A percentile compares a stretch with the other conserved stretches of the same genome.
Evolutionary conservation across 2,329 filamentous ascomycete species (phyloP).

Genomic region (Pestalotiopsis sp.): DNA sequence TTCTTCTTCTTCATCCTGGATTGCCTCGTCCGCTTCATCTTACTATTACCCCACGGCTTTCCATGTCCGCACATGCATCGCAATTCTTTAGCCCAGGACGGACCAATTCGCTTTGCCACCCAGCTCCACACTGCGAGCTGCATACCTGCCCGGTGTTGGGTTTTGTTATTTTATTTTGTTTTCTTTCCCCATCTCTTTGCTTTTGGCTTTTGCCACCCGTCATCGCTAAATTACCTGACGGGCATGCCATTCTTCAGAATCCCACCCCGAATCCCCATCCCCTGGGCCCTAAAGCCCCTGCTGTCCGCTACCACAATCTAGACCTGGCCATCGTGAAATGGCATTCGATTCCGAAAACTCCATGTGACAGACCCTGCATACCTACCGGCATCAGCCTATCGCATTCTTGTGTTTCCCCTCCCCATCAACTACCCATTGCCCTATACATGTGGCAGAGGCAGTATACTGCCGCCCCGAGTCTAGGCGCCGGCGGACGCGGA

Average conservation of each 20-base stretch:
- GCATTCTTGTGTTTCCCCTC: not conserved
- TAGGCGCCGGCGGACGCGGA: not conserved
- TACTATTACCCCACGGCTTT: not conserved
- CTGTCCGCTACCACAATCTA: not conserved
- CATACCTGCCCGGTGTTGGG: not conserved
- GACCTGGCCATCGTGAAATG: conserved; percentile 3
- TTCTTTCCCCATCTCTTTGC: not conserved
- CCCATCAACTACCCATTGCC: not conserved
- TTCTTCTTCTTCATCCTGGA: no score
- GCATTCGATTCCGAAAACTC: not conserved
- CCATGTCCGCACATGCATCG: not conserved
- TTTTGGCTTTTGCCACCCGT: not conserved
- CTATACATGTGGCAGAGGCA: not conserved
- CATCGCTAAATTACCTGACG: not conserved
- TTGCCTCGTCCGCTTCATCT: no score
- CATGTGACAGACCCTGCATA: conserved; percentile 1
- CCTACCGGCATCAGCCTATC: not conserved
- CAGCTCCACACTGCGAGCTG: not conserved
- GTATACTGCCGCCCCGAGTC: not conserved
- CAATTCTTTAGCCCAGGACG: not conserved
- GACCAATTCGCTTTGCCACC: conserved; percentile 6
- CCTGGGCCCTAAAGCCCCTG: not conserved
- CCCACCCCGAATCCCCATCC: conserved; percentile 8
- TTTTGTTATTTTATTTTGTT: not conserved
- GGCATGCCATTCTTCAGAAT: conserved; percentile 12